phyloP scores from a whole-genome alignment of 2,329 filamentous ascomycete species.

The Dothistroma septosporum region DNA sequence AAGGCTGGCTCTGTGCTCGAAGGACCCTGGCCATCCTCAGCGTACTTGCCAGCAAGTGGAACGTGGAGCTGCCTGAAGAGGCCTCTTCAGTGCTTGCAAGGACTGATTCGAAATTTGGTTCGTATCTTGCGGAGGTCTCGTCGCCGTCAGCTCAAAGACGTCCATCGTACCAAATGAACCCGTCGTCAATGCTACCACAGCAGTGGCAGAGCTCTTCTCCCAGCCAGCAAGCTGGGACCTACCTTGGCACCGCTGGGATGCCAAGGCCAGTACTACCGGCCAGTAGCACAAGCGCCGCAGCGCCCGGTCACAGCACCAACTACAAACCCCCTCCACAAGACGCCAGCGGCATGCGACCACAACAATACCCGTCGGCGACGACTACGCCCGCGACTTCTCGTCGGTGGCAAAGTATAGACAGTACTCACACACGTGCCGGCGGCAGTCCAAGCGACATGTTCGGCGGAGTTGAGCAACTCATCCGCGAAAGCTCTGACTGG shows the following conservation, averaged over 20 bases:
- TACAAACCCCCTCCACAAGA: constrained; percentile 23
- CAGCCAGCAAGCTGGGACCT: background rate
- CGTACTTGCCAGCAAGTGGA: constrained; percentile 83
- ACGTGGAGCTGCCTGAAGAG: constrained; percentile 79
- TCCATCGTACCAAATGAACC: constrained; percentile 7
- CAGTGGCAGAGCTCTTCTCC: constrained; percentile 10
- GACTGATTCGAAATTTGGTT: constrained; percentile 75
- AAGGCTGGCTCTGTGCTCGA: constrained; percentile 87
- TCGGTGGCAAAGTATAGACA: constrained; percentile 8
- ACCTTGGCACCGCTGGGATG: background rate
- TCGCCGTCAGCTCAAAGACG: constrained; percentile 39
- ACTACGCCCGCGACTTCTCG: constrained; percentile 18
- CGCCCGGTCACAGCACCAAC: constrained; percentile 14
- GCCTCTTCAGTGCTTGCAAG: constrained; percentile 70
- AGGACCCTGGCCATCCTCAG: constrained; percentile 81
- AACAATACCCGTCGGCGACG: constrained; percentile 24
- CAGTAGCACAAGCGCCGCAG: constrained; percentile 7
- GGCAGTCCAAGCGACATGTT: constrained; percentile 52
- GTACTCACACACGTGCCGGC: constrained; percentile 27
- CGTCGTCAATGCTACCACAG: constrained; percentile 8
- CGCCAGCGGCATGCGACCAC: constrained; percentile 22
- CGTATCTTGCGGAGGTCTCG: constrained; percentile 58
- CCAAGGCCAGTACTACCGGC: background rate
- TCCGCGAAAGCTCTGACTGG: constrained; percentile 62
- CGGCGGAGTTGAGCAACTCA: constrained; percentile 56